Evolutionary conservation across 192 early-diverging fungal genomes (phyloP), one percentile per base, ranked within the genome.

Genomic region (Radiomyces spectabilis): DNA sequence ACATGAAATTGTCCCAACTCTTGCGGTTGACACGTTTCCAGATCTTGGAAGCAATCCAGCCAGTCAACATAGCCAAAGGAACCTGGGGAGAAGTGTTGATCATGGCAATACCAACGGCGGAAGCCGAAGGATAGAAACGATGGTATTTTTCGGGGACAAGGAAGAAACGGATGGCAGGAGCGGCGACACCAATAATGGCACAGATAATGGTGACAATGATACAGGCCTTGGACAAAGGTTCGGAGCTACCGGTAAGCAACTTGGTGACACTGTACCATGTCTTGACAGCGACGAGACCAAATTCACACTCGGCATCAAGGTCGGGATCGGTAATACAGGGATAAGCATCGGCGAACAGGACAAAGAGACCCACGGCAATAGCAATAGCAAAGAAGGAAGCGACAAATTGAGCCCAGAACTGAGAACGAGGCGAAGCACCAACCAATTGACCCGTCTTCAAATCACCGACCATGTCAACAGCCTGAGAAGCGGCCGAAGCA

Each of bases 401-500:
- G 29, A 82, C 50, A 44, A 84, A 50, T 47, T 86, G 84, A 22
- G 81, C 84, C 38, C 62, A 61, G 69, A 86, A 76, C 58, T 86
- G 82, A 26, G 84, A 74, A n/a, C 64, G 57, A 31, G 84, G 84
- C 12, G 79, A 72, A 8, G 84, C 84, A 49, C 74, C 69, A 22
- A 86, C 51, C 40, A 86, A 52, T 31, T 86, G 78, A 44, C 66
- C 84, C 42, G 84, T 86, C 64, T 86, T 86, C 37, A 86, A 63
- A 65, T 86, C 84, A 35, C 81, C 73, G 51, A 86, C 77, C 84
- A 86, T 86, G 51, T 86, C 84, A 41, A 81, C 83, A 49, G 75
- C 39, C 43, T 83, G 79, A 27, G 65, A 55, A 54, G 81, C 76
- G 33, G 72, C 80, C 3, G 73, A 66, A 12, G 75, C 72, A 50